These are phyloP conservation scores for Alternaria arborescens DNA, from an alignment of 2,329 filamentous ascomycete genomes.

Conservation along the genomic window DNA sequence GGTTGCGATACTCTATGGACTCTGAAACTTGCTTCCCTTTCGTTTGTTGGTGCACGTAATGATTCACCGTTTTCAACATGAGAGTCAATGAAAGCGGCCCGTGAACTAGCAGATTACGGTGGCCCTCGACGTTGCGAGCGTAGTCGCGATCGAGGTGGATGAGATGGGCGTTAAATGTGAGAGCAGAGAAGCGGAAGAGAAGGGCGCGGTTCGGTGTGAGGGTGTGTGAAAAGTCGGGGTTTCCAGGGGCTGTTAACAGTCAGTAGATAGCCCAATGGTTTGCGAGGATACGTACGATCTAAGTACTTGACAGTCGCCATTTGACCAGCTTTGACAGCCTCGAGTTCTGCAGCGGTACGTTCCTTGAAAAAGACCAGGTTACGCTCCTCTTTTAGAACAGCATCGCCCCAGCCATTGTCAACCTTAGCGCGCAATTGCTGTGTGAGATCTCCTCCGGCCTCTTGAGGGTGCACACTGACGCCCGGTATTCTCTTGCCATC, in stretches of 20 bases:
- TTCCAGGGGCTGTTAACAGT: conserved; percentile 54
- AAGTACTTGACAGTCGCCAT: conserved; percentile 49
- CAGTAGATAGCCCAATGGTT: conserved; percentile 8
- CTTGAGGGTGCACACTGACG: not conserved
- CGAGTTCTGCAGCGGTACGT: conserved; percentile 52
- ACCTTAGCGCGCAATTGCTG: conserved; percentile 5
- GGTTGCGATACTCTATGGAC: conserved; percentile 78
- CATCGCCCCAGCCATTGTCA: conserved; percentile 36
- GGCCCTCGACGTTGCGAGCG: conserved; percentile 74
- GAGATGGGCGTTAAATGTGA: conserved; percentile 87
- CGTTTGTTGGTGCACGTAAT: conserved; percentile 10
- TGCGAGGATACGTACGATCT: conserved; percentile 35
- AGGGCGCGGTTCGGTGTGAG: conserved; percentile 74
- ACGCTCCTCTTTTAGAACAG: conserved; percentile 64
- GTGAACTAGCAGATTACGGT: conserved; percentile 80
- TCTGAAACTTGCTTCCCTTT: conserved; percentile 53
- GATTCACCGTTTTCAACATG: conserved; percentile 72
- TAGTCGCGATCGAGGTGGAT: conserved; percentile 86
- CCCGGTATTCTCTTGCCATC: not conserved
- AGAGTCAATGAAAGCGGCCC: conserved; percentile 83
- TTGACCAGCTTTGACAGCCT: conserved; percentile 37
- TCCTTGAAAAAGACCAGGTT: conserved; percentile 71
- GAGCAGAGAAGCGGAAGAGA: conserved; percentile 87
- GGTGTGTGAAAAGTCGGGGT: conserved; percentile 65
- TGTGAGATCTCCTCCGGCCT: not conserved